These are phyloP conservation scores for Cornus florida DNA, from an alignment of 148 eudicot species.

Conservation along the genomic window DNA sequence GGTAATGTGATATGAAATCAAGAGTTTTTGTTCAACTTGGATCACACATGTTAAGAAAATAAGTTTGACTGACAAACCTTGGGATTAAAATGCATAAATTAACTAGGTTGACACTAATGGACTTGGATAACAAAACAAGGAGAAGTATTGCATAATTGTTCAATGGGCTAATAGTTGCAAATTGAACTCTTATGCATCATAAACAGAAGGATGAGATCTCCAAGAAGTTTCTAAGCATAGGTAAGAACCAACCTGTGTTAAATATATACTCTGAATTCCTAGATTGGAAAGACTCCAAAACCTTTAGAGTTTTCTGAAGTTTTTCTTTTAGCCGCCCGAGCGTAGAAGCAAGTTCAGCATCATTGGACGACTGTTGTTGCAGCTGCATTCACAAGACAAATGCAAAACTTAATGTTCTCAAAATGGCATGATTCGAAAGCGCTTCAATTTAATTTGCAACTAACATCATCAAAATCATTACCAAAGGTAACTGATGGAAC, in stretches of 20 bases:
- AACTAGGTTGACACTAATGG: too few relatives aligned
- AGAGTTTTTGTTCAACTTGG: too few relatives aligned
- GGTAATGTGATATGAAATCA: too few relatives aligned
- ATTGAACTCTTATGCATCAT: background rate
- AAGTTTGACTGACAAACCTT: too few relatives aligned
- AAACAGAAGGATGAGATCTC: background rate
- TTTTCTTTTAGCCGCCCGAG: constrained; percentile 61
- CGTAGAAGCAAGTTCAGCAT: constrained; percentile 58
- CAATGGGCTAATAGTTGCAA: background rate
- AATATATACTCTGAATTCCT: constrained; percentile 80
- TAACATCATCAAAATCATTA: background rate
- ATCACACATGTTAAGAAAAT: too few relatives aligned
- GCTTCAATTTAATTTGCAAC: background rate
- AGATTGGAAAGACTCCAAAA: constrained; percentile 61
- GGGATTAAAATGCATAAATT: too few relatives aligned
- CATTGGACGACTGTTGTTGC: constrained; percentile 52
- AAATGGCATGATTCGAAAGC: background rate
- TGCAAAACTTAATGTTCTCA: constrained; percentile 6
- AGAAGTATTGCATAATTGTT: background rate
- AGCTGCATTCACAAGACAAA: constrained; percentile 43
- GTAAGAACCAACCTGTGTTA: constrained; percentile 64
- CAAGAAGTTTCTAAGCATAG: background rate
- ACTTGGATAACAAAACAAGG: background rate
- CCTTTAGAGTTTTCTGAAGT: constrained; percentile 52
- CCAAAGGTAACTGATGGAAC: background rate